Percentiles rank a stretch among this genome's conserved stretches.
phyloP scores from a whole-genome alignment of 1,284 basidiomycete species.

The Anthracocystis setariae region DNA sequence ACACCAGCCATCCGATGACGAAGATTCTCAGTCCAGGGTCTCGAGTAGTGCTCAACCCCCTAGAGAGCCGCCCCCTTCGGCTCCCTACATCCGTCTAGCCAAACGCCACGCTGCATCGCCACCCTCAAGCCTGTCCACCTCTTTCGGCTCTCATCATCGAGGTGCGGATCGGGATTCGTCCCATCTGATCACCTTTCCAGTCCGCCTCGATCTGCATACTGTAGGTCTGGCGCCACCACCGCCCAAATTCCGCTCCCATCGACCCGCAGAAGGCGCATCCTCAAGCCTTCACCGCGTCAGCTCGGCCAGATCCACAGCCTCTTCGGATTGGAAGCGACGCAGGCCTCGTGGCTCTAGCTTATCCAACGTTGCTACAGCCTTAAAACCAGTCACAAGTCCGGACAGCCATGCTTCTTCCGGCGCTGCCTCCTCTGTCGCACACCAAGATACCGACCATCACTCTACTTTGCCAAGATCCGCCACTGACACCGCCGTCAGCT shows the following conservation, averaged over 20 bases:
- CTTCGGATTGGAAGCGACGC: slow-evolving; percentile 29
- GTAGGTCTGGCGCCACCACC: slow-evolving; percentile 51
- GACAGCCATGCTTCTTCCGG: slow-evolving; percentile 32
- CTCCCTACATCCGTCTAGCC: slow-evolving; percentile 45
- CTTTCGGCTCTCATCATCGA: slow-evolving; percentile 23
- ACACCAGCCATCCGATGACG: slow-evolving; percentile 40
- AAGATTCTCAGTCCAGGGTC: slow-evolving; percentile 34
- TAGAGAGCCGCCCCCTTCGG: slow-evolving; percentile 20
- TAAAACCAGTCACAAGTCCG: slow-evolving; percentile 22
- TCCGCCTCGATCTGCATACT: slow-evolving; percentile 59
- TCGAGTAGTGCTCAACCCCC: slow-evolving; percentile 31
- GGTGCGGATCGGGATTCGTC: slow-evolving; percentile 14
- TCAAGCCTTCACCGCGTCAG: slow-evolving; percentile 19
- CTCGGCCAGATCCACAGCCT: slow-evolving; percentile 27
- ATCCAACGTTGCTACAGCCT: slow-evolving; percentile 16
- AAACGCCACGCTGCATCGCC: slow-evolving; percentile 15
- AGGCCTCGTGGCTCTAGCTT: slow-evolving; percentile 27
- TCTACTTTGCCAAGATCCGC: slow-evolving; percentile 9
- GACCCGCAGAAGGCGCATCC: slow-evolving; percentile 11
- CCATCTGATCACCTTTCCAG: slow-evolving; percentile 31
- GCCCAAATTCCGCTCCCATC: slow-evolving; percentile 27
- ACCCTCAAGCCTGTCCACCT: slow-evolving; percentile 7
- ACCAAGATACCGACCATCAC: slow-evolving; percentile 19
- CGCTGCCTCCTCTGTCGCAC: slow-evolving; percentile 11
- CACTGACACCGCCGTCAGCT: slow-evolving; percentile 7